A percentile compares a stretch with the other conserved stretches of the same genome.
Conservation (phyloP, 768 basidiomycete genomes). For the Pholiota molesta region DNA sequence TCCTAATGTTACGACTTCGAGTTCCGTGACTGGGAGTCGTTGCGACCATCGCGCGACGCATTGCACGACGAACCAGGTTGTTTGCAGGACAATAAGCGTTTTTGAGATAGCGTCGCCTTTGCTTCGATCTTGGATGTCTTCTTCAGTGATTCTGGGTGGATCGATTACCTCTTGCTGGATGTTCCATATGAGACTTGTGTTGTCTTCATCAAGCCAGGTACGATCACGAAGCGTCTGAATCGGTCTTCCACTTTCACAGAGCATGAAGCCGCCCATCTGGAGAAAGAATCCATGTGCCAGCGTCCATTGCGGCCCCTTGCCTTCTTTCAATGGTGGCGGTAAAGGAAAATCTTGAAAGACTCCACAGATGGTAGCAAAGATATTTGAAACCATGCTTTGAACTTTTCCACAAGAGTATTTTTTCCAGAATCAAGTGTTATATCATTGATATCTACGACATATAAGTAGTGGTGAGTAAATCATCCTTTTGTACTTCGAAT, state of each 20-base stretch:
- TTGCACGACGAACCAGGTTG: constrained; percentile 36
- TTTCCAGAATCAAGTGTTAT: too few species aligned
- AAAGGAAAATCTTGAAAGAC: not conserved
- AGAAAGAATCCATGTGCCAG: constrained; percentile 19
- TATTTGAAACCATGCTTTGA: too few species aligned
- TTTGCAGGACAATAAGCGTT: constrained; percentile 32
- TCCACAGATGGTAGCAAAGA: not conserved
- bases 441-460: too few species aligned
- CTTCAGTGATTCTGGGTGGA: constrained; percentile 19
- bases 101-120: constrained; percentile 39
- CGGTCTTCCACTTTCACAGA: constrained; percentile 21
- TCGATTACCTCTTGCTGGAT: constrained; percentile 16
- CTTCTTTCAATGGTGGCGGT: not conserved
- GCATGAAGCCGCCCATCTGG: constrained; percentile 22
- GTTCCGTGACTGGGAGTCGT: constrained; percentile 31
- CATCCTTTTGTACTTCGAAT: not conserved
- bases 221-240: not conserved
- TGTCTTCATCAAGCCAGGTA: not conserved
- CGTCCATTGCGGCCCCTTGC: constrained; percentile 11
- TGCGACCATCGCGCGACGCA: constrained; percentile 26
- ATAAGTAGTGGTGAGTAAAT: too few species aligned
- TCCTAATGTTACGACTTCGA: constrained; percentile 38
- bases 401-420: too few species aligned
- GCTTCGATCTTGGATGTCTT: constrained; percentile 26
- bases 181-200: constrained; percentile 13